Evolutionary conservation across 2,329 filamentous ascomycete species (phyloP), one percentile per base, ranked within the genome.

Genomic region (Pezicula radicicola): DNA sequence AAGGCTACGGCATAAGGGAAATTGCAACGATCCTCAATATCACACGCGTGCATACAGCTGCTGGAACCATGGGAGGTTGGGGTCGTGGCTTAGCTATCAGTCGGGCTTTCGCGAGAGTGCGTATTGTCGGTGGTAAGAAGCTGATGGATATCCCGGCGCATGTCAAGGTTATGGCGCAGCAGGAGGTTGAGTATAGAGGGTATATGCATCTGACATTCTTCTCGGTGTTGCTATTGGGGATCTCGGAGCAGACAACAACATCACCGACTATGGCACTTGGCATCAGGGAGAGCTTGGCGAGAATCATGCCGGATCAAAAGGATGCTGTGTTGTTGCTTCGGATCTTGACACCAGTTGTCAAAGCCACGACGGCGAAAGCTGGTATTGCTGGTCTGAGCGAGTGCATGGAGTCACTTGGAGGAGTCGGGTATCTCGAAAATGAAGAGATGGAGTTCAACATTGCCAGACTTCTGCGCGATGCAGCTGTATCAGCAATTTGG

Each of bases 1-100:
- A 87, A 55, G 87, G 87, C 1, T 70, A 79, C 39, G 88, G 88
- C 2, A 77, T 89, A 28, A 78, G 81, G 21, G 85, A 88, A 59
- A 88, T 91, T 53, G 76, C 79, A 37, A 82, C 81, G 2, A 73
- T 92, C 13, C 72, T 91, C 7, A 89, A 84, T 52, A 80, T 91
- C 57, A 87, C 84, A 0, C 72, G 84, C 8, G 66, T 86, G 0
- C 77, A 85, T 62, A 83, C 80, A 3, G 72, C 80, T 7, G 71
- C 83, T 2, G 72, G 72, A 0, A 76, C 78, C 0, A 70, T 80
- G 1, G 79, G 76, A 0, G 77, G 77, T 54, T 75, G 79, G 33
- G 77, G 79, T 1, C 75, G 84, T 6, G 81, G 78, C 0, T 67
- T 88, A 1, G 77, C 72, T 0, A 75, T 87, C 13, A 77, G 78